phyloP scores from a whole-genome alignment of 345 rosid species.

The Nephelium lappaceum region DNA sequence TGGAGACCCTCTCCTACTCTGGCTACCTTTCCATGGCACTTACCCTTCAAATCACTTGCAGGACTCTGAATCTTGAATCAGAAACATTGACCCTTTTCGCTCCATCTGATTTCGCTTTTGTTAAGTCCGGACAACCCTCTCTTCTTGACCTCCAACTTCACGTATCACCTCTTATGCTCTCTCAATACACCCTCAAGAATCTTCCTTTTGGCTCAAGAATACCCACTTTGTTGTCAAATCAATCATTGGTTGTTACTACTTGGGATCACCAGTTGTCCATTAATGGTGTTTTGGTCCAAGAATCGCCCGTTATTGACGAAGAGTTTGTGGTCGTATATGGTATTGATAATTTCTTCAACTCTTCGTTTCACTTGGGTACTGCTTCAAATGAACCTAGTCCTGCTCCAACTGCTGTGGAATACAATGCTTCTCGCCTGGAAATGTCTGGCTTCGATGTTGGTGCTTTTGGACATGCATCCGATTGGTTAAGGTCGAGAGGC shows the following conservation, averaged over 20 bases:
- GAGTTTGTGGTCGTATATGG: conserved; percentile 37
- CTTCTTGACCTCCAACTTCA: conserved; percentile 37
- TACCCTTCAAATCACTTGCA: conserved; percentile 34
- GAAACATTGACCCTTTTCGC: conserved; percentile 42
- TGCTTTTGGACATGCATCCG: conserved; percentile 35
- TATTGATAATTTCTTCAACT: conserved; percentile 33
- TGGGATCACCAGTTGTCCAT: conserved; percentile 19
- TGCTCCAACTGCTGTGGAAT: not conserved
- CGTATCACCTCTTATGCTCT: conserved; percentile 35
- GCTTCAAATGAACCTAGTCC: conserved; percentile 6
- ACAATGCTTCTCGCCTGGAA: not conserved
- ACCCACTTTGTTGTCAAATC: conserved; percentile 36
- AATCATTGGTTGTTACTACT: conserved; percentile 30
- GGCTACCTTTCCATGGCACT: conserved; percentile 52
- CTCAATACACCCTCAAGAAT: conserved; percentile 28
- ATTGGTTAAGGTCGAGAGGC: conserved; percentile 38
- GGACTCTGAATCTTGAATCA: conserved; percentile 35
- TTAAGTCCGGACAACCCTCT: conserved; percentile 37
- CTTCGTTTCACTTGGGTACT: conserved; percentile 10
- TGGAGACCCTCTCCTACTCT: conserved; percentile 37
- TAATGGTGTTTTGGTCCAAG: conserved; percentile 35
- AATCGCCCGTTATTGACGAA: conserved; percentile 37
- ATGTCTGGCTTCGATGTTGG: not conserved
- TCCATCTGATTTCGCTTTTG: conserved; percentile 40
- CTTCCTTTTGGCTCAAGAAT: conserved; percentile 35